Evolutionary conservation across 805 yeast species (phyloP).

Genomic region (Myxozyma udenii): DNA sequence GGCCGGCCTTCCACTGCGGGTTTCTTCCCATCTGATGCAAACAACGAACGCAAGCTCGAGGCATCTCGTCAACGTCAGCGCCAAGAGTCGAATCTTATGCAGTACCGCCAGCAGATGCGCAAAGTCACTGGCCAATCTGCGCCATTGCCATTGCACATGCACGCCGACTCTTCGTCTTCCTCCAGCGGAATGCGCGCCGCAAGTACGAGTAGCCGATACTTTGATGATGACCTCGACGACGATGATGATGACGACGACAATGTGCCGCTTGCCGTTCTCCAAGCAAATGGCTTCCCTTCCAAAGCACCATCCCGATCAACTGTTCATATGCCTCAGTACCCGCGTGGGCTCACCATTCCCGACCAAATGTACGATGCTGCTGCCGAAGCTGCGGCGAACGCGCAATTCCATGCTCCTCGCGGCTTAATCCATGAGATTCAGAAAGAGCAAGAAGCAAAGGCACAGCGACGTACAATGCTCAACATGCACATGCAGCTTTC

Average conservation of each 20-base stretch:
- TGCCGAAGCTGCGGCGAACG: not conserved
- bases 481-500: constrained; percentile 20
- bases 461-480: constrained; percentile 31
- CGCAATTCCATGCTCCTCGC: constrained; percentile 30
- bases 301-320: not conserved
- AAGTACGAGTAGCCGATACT: too few relatives aligned
- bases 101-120: constrained; percentile 44
- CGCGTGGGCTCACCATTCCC: constrained; percentile 16
- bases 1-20: constrained; percentile 6
- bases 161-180: not conserved
- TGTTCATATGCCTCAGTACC: not conserved
- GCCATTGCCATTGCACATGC: constrained; percentile 1
- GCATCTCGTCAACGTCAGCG: constrained; percentile 22
- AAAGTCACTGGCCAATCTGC: constrained; percentile 37
- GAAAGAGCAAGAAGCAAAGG: constrained; percentile 41
- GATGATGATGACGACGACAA: constrained; percentile 43
- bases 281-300: constrained; percentile 39
- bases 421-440: constrained; percentile 44
- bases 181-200: not conserved
- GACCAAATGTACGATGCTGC: constrained; percentile 10
- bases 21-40: constrained; percentile 8
- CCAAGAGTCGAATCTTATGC: constrained; percentile 43
- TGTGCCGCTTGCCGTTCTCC: constrained; percentile 42
- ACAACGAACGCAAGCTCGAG: constrained; percentile 19
- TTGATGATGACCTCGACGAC: constrained; percentile 29